phyloP scores from a whole-genome alignment of 163 green algal genomes.

The Chlamydomonas reinhardtii region DNA sequence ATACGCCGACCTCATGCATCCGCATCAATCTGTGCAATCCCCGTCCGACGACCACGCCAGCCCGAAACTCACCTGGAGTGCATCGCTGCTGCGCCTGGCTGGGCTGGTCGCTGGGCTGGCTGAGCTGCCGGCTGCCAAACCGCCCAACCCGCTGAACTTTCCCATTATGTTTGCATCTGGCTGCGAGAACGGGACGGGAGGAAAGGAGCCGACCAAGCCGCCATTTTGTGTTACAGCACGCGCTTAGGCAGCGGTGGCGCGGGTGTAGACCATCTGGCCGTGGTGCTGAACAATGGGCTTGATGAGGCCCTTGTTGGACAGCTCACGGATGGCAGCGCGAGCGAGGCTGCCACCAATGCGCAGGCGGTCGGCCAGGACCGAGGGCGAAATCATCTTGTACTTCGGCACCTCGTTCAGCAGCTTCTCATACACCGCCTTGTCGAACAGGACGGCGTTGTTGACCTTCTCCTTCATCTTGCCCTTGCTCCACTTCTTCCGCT shows the following conservation, averaged over 20 bases:
- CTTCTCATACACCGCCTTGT: slow-evolving; percentile 98
- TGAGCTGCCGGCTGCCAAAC: no score
- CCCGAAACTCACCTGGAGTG: neutral
- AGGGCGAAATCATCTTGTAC: slow-evolving; percentile 99
- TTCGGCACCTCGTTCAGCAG: slow-evolving; percentile 97
- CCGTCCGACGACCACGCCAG: no score
- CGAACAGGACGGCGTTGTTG: slow-evolving; percentile 98
- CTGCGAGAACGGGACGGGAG: neutral
- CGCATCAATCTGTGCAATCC: no score
- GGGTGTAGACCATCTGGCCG: slow-evolving; percentile 96
- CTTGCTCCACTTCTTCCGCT: slow-evolving; percentile 96
- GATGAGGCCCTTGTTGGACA: slow-evolving; percentile 92
- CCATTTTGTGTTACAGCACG: neutral
- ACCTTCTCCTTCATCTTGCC: slow-evolving; percentile 99
- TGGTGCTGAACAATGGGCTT: slow-evolving; percentile 86
- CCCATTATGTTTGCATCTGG: neutral
- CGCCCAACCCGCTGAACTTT: neutral
- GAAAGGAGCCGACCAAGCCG: neutral
- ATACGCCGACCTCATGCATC: no score
- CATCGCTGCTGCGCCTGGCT: neutral
- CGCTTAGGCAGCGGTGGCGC: slow-evolving; percentile 73
- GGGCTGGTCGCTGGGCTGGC: no score
- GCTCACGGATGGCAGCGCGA: slow-evolving; percentile 91
- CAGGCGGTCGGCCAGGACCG: slow-evolving; percentile 95
- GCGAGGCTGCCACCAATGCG: slow-evolving; percentile 95